Conservation (phyloP, 2,329 filamentous ascomycete genomes). For the Epicoccum nigrum region DNA sequence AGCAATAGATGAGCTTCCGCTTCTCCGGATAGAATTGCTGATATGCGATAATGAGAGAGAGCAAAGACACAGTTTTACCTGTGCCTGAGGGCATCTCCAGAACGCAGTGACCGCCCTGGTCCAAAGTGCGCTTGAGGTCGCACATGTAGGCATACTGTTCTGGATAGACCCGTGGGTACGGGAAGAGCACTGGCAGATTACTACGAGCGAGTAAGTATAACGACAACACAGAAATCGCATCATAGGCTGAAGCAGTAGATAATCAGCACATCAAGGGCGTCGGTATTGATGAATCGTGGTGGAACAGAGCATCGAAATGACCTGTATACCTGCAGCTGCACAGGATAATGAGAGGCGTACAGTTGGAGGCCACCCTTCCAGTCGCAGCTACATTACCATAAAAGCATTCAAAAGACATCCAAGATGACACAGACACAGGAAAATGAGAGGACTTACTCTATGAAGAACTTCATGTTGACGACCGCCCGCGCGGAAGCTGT, state of each 20-base stretch:
- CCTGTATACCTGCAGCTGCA: background rate
- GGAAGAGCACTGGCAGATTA: constrained; percentile 73
- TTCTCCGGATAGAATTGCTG: constrained; percentile 93
- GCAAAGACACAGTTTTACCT: constrained; percentile 92
- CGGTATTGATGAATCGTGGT: background rate
- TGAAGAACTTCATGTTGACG: constrained; percentile 73
- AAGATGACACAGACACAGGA: background rate
- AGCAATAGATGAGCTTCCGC: constrained; percentile 97
- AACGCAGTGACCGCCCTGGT: constrained; percentile 93
- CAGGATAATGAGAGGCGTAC: background rate
- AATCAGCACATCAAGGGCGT: too few species aligned
- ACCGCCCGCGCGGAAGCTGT: constrained; percentile 27
- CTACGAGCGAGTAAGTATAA: constrained; percentile 45
- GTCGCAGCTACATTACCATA: background rate
- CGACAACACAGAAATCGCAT: background rate
- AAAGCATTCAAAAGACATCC: background rate
- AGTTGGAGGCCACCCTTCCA: background rate
- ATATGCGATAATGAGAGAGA: constrained; percentile 95
- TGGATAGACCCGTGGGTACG: constrained; percentile 76
- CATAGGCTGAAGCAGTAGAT: too few species aligned
- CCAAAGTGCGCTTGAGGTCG: constrained; percentile 85
- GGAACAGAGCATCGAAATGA: background rate
- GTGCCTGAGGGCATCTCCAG: constrained; percentile 99
- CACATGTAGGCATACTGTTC: constrained; percentile 72
- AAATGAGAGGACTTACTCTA: constrained; percentile 62